Conservation (phyloP, 2,329 filamentous ascomycete species). For the Diaporthe citrichinensis region DNA sequence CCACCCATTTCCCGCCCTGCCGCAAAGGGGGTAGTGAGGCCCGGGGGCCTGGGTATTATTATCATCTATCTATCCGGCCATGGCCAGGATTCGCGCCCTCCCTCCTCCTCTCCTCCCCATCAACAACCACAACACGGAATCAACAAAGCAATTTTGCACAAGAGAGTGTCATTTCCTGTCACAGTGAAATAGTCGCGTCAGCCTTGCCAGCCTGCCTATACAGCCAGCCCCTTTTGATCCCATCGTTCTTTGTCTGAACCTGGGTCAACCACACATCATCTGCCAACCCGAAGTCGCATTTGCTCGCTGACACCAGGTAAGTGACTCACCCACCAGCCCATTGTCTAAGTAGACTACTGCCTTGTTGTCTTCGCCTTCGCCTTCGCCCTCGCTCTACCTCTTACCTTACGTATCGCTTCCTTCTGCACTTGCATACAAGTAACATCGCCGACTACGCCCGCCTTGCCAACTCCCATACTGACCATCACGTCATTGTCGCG, state of each 20-base stretch:
- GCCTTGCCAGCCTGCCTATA: slow-evolving; percentile 60
- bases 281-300: slow-evolving; percentile 45
- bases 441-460: slow-evolving; percentile 37
- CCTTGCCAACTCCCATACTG: slow-evolving; percentile 39
- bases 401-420: slow-evolving; percentile 21
- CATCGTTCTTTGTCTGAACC: slow-evolving; percentile 49
- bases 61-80: slow-evolving; percentile 38
- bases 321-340: slow-evolving; percentile 48
- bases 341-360: background rate
- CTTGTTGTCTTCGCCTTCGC: background rate
- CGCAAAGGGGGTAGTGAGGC: slow-evolving; percentile 2
- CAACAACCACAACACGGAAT: slow-evolving; percentile 64
- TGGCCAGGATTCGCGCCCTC: slow-evolving; percentile 49
- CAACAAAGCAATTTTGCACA: slow-evolving; percentile 57
- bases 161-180: slow-evolving; percentile 71
- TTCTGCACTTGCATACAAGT: slow-evolving; percentile 43
- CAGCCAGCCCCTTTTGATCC: slow-evolving; percentile 51
- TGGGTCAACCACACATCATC: slow-evolving; percentile 46
- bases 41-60: slow-evolving; percentile 32
- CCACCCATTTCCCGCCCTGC: slow-evolving; percentile 5
- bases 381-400: slow-evolving; percentile 39
- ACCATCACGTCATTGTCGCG: slow-evolving; percentile 47
- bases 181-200: slow-evolving; percentile 73
- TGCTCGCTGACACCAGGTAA: slow-evolving; percentile 54
- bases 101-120: slow-evolving; percentile 57